These are phyloP conservation scores for Areca catechu DNA, from an alignment of 176 grass and related monocot species.

Conservation along the genomic window DNA sequence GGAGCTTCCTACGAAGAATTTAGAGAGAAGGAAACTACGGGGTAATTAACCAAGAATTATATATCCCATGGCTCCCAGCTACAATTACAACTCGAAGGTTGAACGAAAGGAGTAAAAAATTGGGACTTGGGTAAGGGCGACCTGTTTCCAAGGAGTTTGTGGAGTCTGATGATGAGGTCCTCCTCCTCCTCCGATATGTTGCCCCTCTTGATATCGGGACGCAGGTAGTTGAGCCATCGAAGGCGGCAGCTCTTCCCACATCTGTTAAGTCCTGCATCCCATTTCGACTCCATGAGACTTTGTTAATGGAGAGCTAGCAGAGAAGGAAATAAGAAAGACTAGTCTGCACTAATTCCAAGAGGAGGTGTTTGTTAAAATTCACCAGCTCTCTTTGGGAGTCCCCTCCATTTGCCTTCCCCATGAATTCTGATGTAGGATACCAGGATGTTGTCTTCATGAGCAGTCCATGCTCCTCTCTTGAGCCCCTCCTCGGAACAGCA, in stretches of 20 bases:
- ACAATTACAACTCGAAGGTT: neutral
- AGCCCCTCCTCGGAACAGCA: conserved; percentile 4
- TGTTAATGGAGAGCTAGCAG: neutral
- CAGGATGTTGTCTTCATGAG: neutral
- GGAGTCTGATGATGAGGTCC: conserved; percentile 11
- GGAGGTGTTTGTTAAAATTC: neutral
- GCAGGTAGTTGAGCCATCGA: conserved; percentile 18
- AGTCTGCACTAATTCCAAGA: no score
- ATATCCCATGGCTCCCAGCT: neutral
- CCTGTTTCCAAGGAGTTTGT: conserved; percentile 16
- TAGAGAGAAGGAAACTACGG: no score
- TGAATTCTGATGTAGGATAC: conserved; percentile 4
- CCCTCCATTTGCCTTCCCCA: conserved; percentile 1
- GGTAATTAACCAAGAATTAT: no score
- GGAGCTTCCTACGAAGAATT: no score
- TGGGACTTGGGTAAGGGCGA: neutral
- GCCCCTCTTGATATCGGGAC: conserved; percentile 12
- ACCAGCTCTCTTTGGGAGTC: conserved; percentile 9
- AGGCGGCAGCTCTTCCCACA: conserved; percentile 17
- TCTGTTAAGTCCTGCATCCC: conserved; percentile 4
- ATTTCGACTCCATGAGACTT: no score
- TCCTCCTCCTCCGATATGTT: conserved; percentile 15
- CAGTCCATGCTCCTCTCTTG: conserved; percentile 3
- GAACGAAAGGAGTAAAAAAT: neutral
- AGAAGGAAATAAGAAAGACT: neutral